Base-by-base conservation (phyloP, 352 stramenopile genomes). In the Phytophthora sojae region DNA sequence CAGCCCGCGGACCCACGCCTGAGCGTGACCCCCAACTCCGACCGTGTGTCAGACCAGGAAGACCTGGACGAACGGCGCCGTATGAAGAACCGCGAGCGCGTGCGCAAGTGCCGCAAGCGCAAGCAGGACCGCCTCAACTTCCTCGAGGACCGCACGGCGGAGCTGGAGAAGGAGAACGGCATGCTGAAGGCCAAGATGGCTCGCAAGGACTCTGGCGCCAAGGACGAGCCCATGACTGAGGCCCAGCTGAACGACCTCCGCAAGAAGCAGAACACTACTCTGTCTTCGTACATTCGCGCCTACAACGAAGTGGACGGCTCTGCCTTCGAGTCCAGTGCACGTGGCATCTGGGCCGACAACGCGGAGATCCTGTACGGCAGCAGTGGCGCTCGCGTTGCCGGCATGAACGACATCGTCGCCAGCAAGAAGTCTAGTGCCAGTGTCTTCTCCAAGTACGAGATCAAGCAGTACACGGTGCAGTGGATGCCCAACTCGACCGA, bases 121-220 rank as follows among this genome's bases (percentile, higher is more conserved):
- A 96, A 96, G 68, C 89, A 96, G 59, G 89, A 96, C 66, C 88
- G 89, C 2, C 79, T 96, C 7, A 95, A 96, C 76, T 95, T 94
- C 54, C 50, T 96, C 29, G 89, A 96, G 51, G 89, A 96, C 58
- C 89, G 89, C 56, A 96, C 88, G 0, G 74, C 87, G 11, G 88
- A 94, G 61, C 75, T 96, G 2, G 89, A 96, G 64, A 93, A 94
- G 73, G 89, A 96, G 57, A 96, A 96, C 64, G 75, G 81, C 39
- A 60, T 82, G 49, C 63, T 96, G 19, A 90, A 89, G 69, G 78
- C 83, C 45, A 96, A 96, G 67, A 83, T 96, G 57, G 87, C 87
- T 2, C 82, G 89, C 37, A 88, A 71, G 2, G 62, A 82, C 14
- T 76, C 72, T 6, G 70, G 79, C 17, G 50, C 72, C 7, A 85